Evolutionary conservation across 1,139 yeast species (phyloP).

Genomic region (Blastobotrys aristatus): DNA sequence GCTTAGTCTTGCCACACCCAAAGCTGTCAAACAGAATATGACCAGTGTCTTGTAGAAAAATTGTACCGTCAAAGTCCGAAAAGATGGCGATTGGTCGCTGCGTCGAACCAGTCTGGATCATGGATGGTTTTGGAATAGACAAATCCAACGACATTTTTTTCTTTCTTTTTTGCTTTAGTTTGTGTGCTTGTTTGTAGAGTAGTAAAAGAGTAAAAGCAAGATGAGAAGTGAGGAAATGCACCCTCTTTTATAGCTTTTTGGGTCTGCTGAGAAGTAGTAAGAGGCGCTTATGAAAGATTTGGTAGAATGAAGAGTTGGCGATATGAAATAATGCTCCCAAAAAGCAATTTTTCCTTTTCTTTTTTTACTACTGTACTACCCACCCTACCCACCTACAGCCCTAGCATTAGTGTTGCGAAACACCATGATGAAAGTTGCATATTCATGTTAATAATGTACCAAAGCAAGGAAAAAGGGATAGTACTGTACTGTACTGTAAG

Average conservation of each 20-base stretch:
- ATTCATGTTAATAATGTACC: no score
- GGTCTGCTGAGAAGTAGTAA: no score
- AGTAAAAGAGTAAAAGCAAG: background rate
- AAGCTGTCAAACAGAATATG: slow-evolving; percentile 41
- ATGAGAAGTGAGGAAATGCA: background rate
- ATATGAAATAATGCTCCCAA: no score
- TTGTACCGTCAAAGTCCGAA: slow-evolving; percentile 43
- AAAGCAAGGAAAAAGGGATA: no score
- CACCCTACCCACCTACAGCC: no score
- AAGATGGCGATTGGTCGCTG: slow-evolving; percentile 12
- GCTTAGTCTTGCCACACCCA: slow-evolving; percentile 40
- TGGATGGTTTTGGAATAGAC: slow-evolving; percentile 10
- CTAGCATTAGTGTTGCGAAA: no score
- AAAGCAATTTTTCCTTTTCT: no score
- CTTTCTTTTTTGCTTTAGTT: background rate
- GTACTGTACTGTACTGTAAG: no score
- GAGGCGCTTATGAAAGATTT: no score
- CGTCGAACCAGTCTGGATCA: background rate
- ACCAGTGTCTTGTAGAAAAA: slow-evolving; percentile 43
- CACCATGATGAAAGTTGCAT: no score
- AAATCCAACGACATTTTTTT: background rate
- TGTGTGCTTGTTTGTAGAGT: background rate
- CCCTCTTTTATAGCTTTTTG: background rate
- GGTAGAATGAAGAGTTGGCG: no score
- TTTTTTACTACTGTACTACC: no score